Evolutionary conservation across 768 basidiomycete genomes (phyloP), one percentile per base, ranked within the genome.

Genomic region (Terana coerulea): DNA sequence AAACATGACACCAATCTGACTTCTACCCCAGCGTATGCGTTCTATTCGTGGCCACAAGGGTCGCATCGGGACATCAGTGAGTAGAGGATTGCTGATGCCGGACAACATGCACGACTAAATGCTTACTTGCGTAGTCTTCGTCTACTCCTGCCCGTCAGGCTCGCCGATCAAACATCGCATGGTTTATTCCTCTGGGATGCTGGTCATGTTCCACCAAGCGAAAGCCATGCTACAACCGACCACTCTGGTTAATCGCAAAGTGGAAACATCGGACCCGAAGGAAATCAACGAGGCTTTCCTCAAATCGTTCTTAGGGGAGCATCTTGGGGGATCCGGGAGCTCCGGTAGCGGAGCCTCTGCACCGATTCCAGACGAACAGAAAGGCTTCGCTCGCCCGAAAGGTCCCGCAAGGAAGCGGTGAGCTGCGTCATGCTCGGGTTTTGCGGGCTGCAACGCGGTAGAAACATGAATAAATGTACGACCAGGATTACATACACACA

Each of bases 141-240:
- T 97, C 51, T 98, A 98, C 68, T 88, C 88, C 17, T 98, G 95
- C 65, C 95, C 95, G 0, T 77, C 84, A 3, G 61, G 68, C 12
- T 91, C 88, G 5, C 88, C 89, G 1, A 77, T 97, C 69, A 91
- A 91, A 61, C 75, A 84, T 54, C 79, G 93, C 37, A 94, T 98
- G 90, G 64, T 97, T 30, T 95, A 95, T 69, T 91, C 92, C 0
- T 84, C 86, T 2, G 84, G 82, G 8, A 79, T 80, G 10, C 59
- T 74, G 9, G 66, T 77, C 17, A 75, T 86, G 6, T 85, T 79
- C 60, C 72, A 75, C 45, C 69, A 77, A 7, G 82, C 79, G 28
- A 83, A 83, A 54, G 69, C 67, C 4, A 61, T 85, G 2, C 72
- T 81, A 54, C 68, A 69, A 45, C 14, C 40, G 3, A 68, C 74